Evolutionary conservation across 164 flowering plant genomes (phyloP).

Genomic region (Paratinospora sagittata): DNA sequence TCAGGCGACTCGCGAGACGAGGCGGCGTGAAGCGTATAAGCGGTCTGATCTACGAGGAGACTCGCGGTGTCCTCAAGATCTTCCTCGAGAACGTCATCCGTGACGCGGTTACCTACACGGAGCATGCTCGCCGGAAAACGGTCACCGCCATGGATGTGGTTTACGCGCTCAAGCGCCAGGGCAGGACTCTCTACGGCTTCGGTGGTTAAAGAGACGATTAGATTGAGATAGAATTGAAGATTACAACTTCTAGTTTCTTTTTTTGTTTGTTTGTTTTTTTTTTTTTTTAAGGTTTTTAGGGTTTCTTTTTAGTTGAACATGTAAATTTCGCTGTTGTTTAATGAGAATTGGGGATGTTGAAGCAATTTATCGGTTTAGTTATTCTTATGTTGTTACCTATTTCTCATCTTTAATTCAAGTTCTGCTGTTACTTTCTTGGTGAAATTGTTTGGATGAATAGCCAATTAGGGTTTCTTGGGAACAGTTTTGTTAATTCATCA

Average conservation of each 20-base stretch:
- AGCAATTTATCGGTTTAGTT: too few relatives aligned
- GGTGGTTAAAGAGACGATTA: slow-evolving; percentile 12
- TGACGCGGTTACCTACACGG: too few relatives aligned
- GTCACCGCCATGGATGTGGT: slow-evolving; percentile 22
- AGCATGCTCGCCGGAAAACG: slow-evolving; percentile 16
- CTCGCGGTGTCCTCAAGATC: slow-evolving; percentile 20
- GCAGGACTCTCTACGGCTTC: slow-evolving; percentile 20
- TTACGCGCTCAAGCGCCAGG: slow-evolving; percentile 18
- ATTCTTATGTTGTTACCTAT: too few relatives aligned
- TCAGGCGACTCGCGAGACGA: too few relatives aligned
- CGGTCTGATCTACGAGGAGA: slow-evolving; percentile 20
- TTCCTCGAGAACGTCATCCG: slow-evolving; percentile 21
- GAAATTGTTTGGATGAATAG: too few relatives aligned
- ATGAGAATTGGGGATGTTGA: too few relatives aligned
- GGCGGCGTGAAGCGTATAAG: slow-evolving; percentile 23
- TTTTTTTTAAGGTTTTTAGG: neutral
- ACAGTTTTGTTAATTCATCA: too few relatives aligned
- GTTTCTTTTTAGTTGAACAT: neutral
- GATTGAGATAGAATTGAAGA: neutral
- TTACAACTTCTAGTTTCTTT: too few relatives aligned
- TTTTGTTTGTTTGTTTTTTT: too few relatives aligned
- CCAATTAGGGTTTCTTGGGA: too few relatives aligned
- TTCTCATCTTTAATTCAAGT: too few relatives aligned
- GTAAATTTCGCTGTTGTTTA: neutral
- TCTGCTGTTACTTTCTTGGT: too few relatives aligned